Evolutionary conservation across 2,329 filamentous ascomycete species (phyloP), one percentile per base, ranked within the genome.

Genomic region (Sporothrix dimorphospora): DNA sequence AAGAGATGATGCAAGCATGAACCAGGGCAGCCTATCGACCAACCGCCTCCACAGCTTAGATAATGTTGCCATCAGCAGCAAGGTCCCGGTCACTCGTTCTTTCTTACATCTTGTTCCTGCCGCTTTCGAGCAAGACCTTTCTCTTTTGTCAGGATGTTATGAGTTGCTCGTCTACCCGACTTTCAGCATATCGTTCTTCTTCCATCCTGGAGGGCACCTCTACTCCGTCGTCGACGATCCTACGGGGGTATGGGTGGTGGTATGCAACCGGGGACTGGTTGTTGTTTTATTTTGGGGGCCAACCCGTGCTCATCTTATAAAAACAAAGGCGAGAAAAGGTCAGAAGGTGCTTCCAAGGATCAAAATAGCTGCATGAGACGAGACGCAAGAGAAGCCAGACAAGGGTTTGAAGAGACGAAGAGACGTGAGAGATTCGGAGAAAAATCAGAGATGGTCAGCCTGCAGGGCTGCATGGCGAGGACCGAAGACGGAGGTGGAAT

Each of bases 301-400:
- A 16, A 9, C 19, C 30, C 30, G n/a, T 38, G 45, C 53, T 53
- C 30, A 5, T 42, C 47, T 24, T 24, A 40, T 53, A 53, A 40
- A 40, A 53, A 53, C 19, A 27, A 11, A 67, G 4, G 14, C 53
- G 24, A 55, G 14, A 6, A 57, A 34, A 14, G 19, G 34, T 42
- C 4, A 24, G 21, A 53, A 27, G 9, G 9, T 12, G 49, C 21
- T 34, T 42, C 12, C 27, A 51, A 34, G 51, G 63, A 51, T 30
- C 27, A 42, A 68, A 53, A 53, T 55, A 69, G 12, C 34, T 55
- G 49, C n/a, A 69, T 68, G 61, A 63, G 57, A 63, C 38, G 57
- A 61, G 11, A 61, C 19, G 34, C 57, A 21, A n/a, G 38, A 45
- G 40, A 61, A 19, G 24, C 9, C 21, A 47, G 61, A 30, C 21